Evolutionary conservation across 495 filamentous ascomycete genomes (phyloP).

Genomic region (Chaetomium cochliodes): DNA sequence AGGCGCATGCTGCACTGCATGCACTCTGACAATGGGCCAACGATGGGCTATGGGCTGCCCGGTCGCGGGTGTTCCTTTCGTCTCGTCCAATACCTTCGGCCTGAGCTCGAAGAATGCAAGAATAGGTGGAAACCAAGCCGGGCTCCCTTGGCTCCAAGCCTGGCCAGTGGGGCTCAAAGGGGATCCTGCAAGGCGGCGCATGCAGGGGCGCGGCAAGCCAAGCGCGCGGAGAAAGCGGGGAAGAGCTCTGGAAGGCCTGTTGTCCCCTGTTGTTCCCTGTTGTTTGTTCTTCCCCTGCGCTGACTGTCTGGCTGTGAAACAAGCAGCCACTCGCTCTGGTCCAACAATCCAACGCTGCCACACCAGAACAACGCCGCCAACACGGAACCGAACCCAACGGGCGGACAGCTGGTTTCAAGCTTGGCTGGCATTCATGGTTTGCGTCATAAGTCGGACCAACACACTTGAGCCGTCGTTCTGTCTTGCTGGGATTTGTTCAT

Average conservation of each 20-base stretch:
- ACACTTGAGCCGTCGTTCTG: no score
- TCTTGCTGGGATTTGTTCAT: no score
- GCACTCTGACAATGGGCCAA: no score
- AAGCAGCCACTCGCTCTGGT: background rate
- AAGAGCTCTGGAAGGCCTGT: background rate
- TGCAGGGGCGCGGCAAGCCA: slow-evolving; percentile 9
- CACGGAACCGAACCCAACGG: background rate
- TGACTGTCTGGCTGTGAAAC: background rate
- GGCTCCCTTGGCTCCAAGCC: no score
- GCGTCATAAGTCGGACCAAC: no score
- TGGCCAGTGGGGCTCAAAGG: background rate
- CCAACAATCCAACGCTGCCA: background rate
- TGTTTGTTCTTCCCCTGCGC: no score
- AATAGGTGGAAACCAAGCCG: slow-evolving; percentile 2
- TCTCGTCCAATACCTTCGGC: slow-evolving; percentile 10
- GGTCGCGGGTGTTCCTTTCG: background rate
- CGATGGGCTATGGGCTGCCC: no score
- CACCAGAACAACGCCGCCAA: background rate
- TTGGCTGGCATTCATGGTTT: no score
- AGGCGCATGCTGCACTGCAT: no score
- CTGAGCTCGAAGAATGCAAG: background rate
- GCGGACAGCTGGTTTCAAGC: no score
- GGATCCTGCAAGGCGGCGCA: background rate
- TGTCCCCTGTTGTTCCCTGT: no score
- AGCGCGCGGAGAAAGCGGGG: slow-evolving; percentile 15